These are phyloP conservation scores for Lentinula guzmanii DNA, from an alignment of 768 basidiomycete species.

Conservation along the genomic window DNA sequence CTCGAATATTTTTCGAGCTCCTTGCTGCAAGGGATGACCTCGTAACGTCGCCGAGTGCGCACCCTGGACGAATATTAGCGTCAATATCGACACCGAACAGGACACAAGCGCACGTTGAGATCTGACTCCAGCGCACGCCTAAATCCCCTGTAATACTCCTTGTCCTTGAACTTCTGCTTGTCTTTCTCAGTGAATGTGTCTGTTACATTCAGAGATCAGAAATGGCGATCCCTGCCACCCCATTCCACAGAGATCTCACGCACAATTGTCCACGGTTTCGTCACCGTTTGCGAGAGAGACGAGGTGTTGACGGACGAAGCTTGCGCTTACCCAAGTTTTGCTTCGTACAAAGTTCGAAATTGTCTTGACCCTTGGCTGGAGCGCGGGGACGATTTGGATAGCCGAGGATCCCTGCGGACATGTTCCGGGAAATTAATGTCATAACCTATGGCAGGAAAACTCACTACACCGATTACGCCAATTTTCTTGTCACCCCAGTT, in stretches of 20 bases:
- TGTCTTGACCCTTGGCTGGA: slow-evolving; percentile 46
- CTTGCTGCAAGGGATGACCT: slow-evolving; percentile 30
- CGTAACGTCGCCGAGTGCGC: slow-evolving; percentile 36
- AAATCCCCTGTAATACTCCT: slow-evolving; percentile 41
- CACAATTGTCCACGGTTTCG: slow-evolving; percentile 37
- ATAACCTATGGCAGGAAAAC: slow-evolving; percentile 11
- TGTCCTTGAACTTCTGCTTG: slow-evolving; percentile 41
- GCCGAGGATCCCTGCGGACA: slow-evolving; percentile 54
- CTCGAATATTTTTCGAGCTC: slow-evolving; percentile 29
- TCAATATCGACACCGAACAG: background rate
- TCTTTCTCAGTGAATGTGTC: slow-evolving; percentile 48
- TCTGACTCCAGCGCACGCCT: slow-evolving; percentile 40
- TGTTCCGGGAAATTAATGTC: background rate
- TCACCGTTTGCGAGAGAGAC: slow-evolving; percentile 30
- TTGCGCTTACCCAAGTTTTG: slow-evolving; percentile 49
- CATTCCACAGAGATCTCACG: background rate
- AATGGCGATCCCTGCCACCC: background rate
- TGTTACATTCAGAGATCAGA: slow-evolving; percentile 10
- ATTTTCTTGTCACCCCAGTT: slow-evolving; percentile 48
- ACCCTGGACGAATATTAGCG: slow-evolving; percentile 17
- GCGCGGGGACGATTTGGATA: slow-evolving; percentile 51
- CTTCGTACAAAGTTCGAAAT: slow-evolving; percentile 53
- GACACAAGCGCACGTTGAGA: slow-evolving; percentile 34
- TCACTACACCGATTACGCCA: slow-evolving; percentile 56
- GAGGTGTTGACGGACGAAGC: slow-evolving; percentile 36